Evolutionary conservation across 2,329 filamentous ascomycete species (phyloP).

Genomic region (Venturiaceae sp.): DNA sequence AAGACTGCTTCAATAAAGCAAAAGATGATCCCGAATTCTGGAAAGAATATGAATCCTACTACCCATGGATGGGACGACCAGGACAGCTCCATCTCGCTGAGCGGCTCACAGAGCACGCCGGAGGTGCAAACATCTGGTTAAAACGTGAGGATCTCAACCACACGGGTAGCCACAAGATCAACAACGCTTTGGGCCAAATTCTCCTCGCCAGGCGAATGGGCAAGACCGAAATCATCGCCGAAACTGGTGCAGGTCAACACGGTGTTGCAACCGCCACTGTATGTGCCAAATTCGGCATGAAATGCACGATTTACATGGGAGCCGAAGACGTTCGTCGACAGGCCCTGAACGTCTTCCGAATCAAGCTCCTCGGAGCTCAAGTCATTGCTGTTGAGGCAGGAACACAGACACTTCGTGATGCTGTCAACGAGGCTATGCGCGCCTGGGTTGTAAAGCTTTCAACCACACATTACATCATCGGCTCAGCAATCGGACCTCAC

Average conservation of each 20-base stretch:
- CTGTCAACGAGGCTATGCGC: slow-evolving; percentile 91
- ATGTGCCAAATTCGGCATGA: slow-evolving; percentile 96
- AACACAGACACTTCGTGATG: slow-evolving; percentile 50
- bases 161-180: slow-evolving; percentile 98
- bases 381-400: slow-evolving; percentile 91
- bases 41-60: slow-evolving; percentile 94
- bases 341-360: slow-evolving; percentile 95
- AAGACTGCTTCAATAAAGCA: slow-evolving; percentile 81
- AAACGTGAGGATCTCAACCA: slow-evolving; percentile 98
- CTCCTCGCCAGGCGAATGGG: slow-evolving; percentile 76
- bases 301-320: slow-evolving; percentile 97
- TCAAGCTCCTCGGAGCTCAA: slow-evolving; percentile 87
- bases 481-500: slow-evolving; percentile 93
- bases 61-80: slow-evolving; percentile 93
- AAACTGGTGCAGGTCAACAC: slow-evolving; percentile 95
- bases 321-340: slow-evolving; percentile 94
- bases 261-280: slow-evolving; percentile 96
- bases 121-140: slow-evolving; percentile 92
- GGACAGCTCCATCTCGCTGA: slow-evolving; percentile 86
- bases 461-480: slow-evolving; percentile 96
- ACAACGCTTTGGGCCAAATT: slow-evolving; percentile 92
- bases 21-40: slow-evolving; percentile 86
- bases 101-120: slow-evolving; percentile 76
- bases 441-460: slow-evolving; percentile 89
- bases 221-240: slow-evolving; percentile 95